These are phyloP conservation scores for Calonectria hawksworthii DNA, from an alignment of 2,329 filamentous ascomycete species.

Conservation along the genomic window DNA sequence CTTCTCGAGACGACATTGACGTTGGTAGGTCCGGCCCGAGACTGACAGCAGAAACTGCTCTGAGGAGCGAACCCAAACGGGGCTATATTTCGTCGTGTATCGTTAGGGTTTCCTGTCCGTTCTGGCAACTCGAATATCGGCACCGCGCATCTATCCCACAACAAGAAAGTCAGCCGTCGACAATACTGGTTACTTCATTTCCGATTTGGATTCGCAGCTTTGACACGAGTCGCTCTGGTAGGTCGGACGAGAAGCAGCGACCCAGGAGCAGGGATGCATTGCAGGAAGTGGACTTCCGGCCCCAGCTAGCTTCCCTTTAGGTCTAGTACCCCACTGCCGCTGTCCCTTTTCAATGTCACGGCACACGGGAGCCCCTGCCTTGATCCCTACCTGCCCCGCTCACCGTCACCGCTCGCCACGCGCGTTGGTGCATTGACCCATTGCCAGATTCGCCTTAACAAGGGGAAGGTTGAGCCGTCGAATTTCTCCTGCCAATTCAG, in stretches of 20 bases:
- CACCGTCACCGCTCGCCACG: conserved; percentile 20
- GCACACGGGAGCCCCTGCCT: conserved; percentile 25
- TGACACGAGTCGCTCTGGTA: conserved; percentile 14
- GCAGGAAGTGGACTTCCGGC: conserved; percentile 12
- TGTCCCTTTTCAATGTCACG: conserved; percentile 30
- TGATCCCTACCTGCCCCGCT: conserved; percentile 13
- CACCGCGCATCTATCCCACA: conserved; percentile 16
- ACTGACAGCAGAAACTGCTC: not conserved
- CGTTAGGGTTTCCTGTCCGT: not conserved
- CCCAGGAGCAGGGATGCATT: conserved; percentile 7
- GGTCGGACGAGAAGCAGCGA: conserved; percentile 26
- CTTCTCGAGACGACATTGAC: not conserved
- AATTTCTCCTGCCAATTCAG: conserved; percentile 7
- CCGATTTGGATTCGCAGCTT: conserved; percentile 28
- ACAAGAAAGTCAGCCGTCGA: conserved; percentile 21
- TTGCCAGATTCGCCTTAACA: conserved; percentile 14
- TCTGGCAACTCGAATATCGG: not conserved
- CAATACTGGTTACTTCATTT: conserved; percentile 31
- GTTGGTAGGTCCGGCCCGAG: not conserved
- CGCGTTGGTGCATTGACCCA: conserved; percentile 18
- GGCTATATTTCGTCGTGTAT: conserved; percentile 16
- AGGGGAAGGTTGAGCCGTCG: not conserved
- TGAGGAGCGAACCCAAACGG: conserved; percentile 9
- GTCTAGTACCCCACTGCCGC: conserved; percentile 12
- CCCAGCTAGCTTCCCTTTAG: conserved; percentile 24